Conservation (phyloP, 768 basidiomycete genomes). For the Candolleomyces eurysporus region DNA sequence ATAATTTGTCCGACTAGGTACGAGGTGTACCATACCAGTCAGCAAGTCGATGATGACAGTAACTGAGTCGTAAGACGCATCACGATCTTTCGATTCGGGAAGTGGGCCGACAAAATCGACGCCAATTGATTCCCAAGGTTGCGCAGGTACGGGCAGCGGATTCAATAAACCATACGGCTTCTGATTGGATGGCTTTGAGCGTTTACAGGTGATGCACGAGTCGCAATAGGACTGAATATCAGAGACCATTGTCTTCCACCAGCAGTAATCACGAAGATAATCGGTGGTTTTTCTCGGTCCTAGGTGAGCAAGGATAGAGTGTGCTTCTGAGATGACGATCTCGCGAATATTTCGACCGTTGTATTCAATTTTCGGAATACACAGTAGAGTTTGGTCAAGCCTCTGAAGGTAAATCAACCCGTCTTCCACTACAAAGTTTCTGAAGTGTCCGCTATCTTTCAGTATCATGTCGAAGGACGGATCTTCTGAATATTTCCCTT, state of each 20-base stretch:
- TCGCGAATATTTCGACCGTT: slow-evolving; percentile 20
- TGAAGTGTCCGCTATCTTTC: slow-evolving; percentile 12
- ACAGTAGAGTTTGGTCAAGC: slow-evolving; percentile 9
- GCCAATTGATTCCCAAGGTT: slow-evolving; percentile 13
- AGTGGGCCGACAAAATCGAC: slow-evolving; percentile 19
- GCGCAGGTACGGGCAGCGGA: slow-evolving; percentile 10
- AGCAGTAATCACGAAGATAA: slow-evolving; percentile 30
- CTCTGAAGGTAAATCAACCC: slow-evolving; percentile 14
- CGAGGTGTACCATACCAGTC: slow-evolving; percentile 16
- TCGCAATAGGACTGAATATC: slow-evolving; percentile 27
- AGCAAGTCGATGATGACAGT: slow-evolving; percentile 19
- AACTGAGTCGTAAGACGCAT: slow-evolving; percentile 8
- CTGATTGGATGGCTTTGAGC: slow-evolving; percentile 20
- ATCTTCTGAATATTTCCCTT: slow-evolving; percentile 7
- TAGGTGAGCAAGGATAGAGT: slow-evolving; percentile 35
- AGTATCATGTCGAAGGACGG: slow-evolving; percentile 15
- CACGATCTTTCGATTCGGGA: slow-evolving; percentile 14
- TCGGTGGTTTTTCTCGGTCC: slow-evolving; percentile 29
- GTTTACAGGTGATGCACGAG: slow-evolving; percentile 17
- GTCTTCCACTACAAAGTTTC: slow-evolving; percentile 14
- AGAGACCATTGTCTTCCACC: slow-evolving; percentile 32
- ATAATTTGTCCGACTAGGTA: slow-evolving; percentile 13
- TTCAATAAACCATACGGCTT: slow-evolving; percentile 21
- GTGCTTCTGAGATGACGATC: slow-evolving; percentile 33
- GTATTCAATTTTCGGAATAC: slow-evolving; percentile 18